These are phyloP conservation scores for Paspalum notatum DNA, from an alignment of 176 grass and related monocot species.

Conservation along the genomic window DNA sequence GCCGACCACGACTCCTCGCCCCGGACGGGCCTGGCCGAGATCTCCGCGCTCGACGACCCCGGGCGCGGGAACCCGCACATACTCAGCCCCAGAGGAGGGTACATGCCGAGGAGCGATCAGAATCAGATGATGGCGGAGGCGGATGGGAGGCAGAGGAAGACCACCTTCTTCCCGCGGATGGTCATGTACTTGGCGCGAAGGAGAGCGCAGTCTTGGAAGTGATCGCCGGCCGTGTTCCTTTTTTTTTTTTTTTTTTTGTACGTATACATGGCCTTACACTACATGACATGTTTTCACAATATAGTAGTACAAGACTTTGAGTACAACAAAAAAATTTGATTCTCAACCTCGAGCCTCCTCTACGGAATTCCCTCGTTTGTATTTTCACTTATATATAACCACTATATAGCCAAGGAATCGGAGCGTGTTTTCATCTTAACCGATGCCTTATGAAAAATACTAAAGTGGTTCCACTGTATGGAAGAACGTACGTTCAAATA, in stretches of 20 bases:
- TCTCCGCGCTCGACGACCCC: conserved; percentile 33
- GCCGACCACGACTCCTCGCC: conserved; percentile 45
- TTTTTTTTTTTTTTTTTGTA: too few species aligned
- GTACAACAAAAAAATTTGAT: background rate
- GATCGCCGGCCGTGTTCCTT: background rate
- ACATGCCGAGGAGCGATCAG: conserved; percentile 40
- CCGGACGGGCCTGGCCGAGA: conserved; percentile 52
- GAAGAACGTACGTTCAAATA: too few species aligned
- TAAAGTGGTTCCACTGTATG: too few species aligned
- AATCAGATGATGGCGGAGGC: background rate
- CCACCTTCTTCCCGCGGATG: conserved; percentile 62
- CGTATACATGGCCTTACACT: conserved; percentile 8
- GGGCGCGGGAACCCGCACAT: conserved; percentile 41
- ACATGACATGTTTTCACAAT: background rate
- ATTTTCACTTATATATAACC: too few species aligned
- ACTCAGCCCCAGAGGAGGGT: conserved; percentile 54
- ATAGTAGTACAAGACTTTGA: background rate
- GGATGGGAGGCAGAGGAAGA: conserved; percentile 38
- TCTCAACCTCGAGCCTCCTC: too few species aligned
- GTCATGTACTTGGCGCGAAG: conserved; percentile 73
- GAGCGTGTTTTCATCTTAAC: too few species aligned
- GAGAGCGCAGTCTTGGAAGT: conserved; percentile 66
- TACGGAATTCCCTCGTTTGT: too few species aligned
- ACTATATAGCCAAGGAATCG: too few species aligned
- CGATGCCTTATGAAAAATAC: too few species aligned